These are phyloP conservation scores for Phytopythium aichiense DNA, from an alignment of 352 stramenopile species.

Conservation along the genomic window DNA sequence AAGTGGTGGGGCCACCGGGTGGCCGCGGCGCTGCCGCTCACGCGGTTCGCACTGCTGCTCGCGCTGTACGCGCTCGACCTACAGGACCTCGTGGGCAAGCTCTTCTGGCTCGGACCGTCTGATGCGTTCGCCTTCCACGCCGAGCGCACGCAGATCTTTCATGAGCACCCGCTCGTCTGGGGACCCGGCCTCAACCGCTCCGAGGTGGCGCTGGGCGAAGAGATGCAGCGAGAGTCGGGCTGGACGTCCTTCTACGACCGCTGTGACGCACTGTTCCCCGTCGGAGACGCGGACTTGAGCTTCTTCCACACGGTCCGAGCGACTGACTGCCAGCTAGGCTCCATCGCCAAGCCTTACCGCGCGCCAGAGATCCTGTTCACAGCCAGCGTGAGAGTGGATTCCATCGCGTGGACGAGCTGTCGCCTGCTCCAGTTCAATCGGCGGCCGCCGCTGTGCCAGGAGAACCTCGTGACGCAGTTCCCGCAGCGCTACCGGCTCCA, in stretches of 20 bases:
- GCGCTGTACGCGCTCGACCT: constrained; percentile 29
- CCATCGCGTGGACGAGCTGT: constrained; percentile 49
- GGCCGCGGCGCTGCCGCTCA: background rate
- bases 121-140: constrained; percentile 34
- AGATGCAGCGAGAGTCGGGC: constrained; percentile 17
- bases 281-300: constrained; percentile 7
- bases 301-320: constrained; percentile 28
- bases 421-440: constrained; percentile 49
- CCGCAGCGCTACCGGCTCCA: constrained; percentile 32
- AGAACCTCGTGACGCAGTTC: constrained; percentile 51
- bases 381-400: constrained; percentile 40
- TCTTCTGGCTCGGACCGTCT: constrained; percentile 27
- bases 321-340: constrained; percentile 21
- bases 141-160: constrained; percentile 17
- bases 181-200: background rate
- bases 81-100: constrained; percentile 30
- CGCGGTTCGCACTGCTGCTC: constrained; percentile 15
- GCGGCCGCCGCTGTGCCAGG: constrained; percentile 48
- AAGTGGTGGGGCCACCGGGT: background rate
- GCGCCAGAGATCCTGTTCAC: constrained; percentile 33
- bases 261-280: constrained; percentile 26
- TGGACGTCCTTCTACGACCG: constrained; percentile 33
- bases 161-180: constrained; percentile 12
- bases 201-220: constrained; percentile 7
- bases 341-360: constrained; percentile 5